These are phyloP conservation scores for Aulographum hederae DNA, from an alignment of 2,329 filamentous ascomycete species.

Conservation along the genomic window DNA sequence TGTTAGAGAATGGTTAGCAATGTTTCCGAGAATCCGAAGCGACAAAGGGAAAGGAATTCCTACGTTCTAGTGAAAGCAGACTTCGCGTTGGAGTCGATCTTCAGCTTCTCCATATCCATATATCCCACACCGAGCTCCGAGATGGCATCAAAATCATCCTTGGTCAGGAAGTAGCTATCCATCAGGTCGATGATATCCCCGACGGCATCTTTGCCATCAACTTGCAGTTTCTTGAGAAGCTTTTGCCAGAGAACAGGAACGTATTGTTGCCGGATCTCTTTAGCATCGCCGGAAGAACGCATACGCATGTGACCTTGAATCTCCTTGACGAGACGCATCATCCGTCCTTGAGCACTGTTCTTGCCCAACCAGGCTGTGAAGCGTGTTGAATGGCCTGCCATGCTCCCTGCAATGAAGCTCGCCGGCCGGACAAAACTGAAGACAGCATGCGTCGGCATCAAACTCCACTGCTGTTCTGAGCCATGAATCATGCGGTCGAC, in stretches of 20 bases:
- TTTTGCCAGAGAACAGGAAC: constrained; percentile 74
- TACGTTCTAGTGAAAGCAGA: constrained; percentile 74
- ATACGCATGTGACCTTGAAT: constrained; percentile 96
- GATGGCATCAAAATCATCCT: constrained; percentile 87
- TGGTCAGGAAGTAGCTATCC: constrained; percentile 91
- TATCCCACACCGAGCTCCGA: constrained; percentile 78
- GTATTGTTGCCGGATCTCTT: constrained; percentile 90
- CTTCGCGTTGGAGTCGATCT: constrained; percentile 74
- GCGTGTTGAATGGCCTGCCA: constrained; percentile 42
- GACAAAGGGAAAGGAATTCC: constrained; percentile 21
- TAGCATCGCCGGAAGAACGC: constrained; percentile 71
- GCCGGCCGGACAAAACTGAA: constrained; percentile 90
- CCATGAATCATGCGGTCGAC: constrained; percentile 98
- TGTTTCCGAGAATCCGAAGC: neutral
- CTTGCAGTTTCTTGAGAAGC: constrained; percentile 54
- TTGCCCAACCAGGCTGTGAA: constrained; percentile 93
- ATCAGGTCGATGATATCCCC: constrained; percentile 78
- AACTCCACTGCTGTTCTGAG: constrained; percentile 90
- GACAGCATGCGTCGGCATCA: constrained; percentile 92
- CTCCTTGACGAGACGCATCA: constrained; percentile 72
- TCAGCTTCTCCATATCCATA: constrained; percentile 57
- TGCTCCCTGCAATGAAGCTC: constrained; percentile 67
- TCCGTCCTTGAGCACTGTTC: constrained; percentile 64
- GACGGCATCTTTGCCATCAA: constrained; percentile 67
- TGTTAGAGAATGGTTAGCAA: constrained; percentile 18